Percentiles rank a stretch among this genome's conserved stretches.
phyloP scores from a whole-genome alignment of 345 rosid species.

The Excoecaria agallocha region DNA sequence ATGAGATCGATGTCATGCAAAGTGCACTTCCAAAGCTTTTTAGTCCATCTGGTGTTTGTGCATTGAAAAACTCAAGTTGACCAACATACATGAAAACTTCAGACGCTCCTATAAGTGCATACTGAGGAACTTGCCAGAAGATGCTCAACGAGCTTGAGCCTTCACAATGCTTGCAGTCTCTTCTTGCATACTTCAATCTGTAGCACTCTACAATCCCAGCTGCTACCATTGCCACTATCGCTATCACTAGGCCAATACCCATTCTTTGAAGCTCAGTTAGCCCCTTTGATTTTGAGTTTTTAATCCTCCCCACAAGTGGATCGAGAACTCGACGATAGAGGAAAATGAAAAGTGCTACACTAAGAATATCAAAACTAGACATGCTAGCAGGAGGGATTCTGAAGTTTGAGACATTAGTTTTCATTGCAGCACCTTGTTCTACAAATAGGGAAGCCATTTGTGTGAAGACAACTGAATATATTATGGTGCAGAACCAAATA shows the following conservation, averaged over 20 bases:
- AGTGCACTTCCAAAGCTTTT: constrained; percentile 97
- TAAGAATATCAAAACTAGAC: constrained; percentile 95
- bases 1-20: constrained; percentile 91
- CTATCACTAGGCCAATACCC: constrained; percentile 94
- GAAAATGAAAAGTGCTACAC: constrained; percentile 89
- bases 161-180: constrained; percentile 67
- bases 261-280: constrained; percentile 91
- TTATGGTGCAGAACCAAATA: constrained; percentile 94
- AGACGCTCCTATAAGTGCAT: constrained; percentile 87
- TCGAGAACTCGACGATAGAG: constrained; percentile 75
- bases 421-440: constrained; percentile 99
- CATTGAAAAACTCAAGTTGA: constrained; percentile 94
- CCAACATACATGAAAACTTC: constrained; percentile 99
- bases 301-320: constrained; percentile 55
- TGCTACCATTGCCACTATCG: constrained; percentile 78
- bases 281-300: constrained; percentile 51
- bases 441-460: constrained; percentile 99
- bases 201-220: constrained; percentile 88
- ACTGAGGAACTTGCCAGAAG: constrained; percentile 98
- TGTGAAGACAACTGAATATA: constrained; percentile 93
- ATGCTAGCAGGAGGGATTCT: constrained; percentile 89
- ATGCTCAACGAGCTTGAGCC: constrained; percentile 96
- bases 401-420: constrained; percentile 64
- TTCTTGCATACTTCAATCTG: constrained; percentile 61
- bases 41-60: constrained; percentile 90